Percentiles rank a stretch among this genome's conserved stretches.
Evolutionary conservation across 1,284 basidiomycete species (phyloP).

Genomic region (Irpex sp.): DNA sequence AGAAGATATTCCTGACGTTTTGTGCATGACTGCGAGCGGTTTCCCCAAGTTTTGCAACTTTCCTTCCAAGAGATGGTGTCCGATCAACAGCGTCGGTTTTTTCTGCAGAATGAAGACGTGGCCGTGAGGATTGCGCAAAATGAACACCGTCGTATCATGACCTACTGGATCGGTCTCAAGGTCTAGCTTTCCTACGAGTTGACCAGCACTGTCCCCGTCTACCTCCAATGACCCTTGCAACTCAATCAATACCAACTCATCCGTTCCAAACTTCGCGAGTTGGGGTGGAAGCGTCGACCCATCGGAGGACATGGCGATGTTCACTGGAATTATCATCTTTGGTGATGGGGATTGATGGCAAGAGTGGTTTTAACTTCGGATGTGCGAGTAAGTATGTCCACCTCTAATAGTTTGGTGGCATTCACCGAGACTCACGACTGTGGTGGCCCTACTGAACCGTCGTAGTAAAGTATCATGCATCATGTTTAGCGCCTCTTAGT

Average conservation of each 20-base stretch:
- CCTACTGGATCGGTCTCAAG: slow-evolving; percentile 32
- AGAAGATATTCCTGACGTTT: slow-evolving; percentile 17
- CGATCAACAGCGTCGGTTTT: slow-evolving; percentile 78
- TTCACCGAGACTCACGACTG: too few relatives aligned
- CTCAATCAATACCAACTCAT: slow-evolving; percentile 71
- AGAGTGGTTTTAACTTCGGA: too few relatives aligned
- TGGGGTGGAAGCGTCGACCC: slow-evolving; percentile 47
- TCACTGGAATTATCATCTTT: slow-evolving; percentile 27
- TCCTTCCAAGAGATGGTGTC: slow-evolving; percentile 88
- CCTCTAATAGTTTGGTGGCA: too few relatives aligned
- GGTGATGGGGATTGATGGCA: background rate
- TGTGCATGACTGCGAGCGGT: slow-evolving; percentile 70
- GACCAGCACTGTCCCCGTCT: slow-evolving; percentile 53
- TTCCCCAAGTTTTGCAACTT: slow-evolving; percentile 75
- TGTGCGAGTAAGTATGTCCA: too few relatives aligned
- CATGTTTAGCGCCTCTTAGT: too few relatives aligned
- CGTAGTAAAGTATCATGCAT: too few relatives aligned
- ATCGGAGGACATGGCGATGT: slow-evolving; percentile 19
- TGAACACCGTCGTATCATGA: background rate
- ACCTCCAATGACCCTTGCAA: slow-evolving; percentile 71
- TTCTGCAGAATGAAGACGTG: slow-evolving; percentile 33
- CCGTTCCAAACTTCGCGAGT: slow-evolving; percentile 63
- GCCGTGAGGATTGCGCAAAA: background rate
- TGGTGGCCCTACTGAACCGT: too few relatives aligned
- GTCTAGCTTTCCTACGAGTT: slow-evolving; percentile 59